Conservation (phyloP, 768 basidiomycete genomes). For the Xerocomus spinulosus region DNA sequence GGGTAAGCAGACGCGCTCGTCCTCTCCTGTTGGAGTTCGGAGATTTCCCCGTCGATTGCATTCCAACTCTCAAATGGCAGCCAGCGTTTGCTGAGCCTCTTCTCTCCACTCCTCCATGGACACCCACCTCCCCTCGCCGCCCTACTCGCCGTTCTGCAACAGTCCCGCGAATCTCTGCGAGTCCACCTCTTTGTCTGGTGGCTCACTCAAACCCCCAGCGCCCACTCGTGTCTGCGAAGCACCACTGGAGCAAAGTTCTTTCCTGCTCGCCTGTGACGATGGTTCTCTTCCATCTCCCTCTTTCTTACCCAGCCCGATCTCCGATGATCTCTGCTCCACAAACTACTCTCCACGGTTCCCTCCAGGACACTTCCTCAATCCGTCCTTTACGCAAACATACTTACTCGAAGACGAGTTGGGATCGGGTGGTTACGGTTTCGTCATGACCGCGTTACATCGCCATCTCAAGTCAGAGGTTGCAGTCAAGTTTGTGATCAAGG, state of each 20-base stretch:
- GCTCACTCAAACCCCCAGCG: background rate
- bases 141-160: background rate
- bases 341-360: conserved; percentile 54
- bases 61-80: conserved; percentile 21
- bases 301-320: background rate
- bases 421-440: conserved; percentile 92
- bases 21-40: conserved; percentile 7
- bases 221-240: background rate
- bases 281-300: background rate
- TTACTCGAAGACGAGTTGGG: conserved; percentile 75
- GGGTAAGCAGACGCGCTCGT: conserved; percentile 15
- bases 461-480: conserved; percentile 67
- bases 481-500: conserved; percentile 92
- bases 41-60: conserved; percentile 10
- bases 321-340: conserved; percentile 14
- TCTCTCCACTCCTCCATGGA: background rate
- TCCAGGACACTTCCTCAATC: conserved; percentile 52
- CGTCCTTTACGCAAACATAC: conserved; percentile 56
- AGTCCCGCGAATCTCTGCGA: background rate
- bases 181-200: background rate
- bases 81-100: background rate
- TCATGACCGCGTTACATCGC: conserved; percentile 77
- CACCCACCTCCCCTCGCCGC: background rate
- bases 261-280: conserved; percentile 21
- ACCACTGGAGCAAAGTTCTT: conserved; percentile 11